Conservation (phyloP, 1,139 yeast genomes). For the Diutina mesorugosa region DNA sequence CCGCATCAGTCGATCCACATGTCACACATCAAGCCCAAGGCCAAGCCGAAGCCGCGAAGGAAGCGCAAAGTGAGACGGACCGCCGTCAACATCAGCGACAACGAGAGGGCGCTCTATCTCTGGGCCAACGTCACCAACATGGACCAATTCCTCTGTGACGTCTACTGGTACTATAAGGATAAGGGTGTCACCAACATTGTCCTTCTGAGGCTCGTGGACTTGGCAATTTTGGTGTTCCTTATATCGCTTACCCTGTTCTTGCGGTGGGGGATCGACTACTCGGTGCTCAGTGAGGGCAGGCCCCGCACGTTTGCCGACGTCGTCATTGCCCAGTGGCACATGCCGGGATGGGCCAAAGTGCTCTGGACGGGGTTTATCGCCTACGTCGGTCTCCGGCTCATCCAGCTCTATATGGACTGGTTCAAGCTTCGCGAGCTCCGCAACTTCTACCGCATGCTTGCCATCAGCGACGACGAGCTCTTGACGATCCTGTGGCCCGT, state of each 20-base stretch:
- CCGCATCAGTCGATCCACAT: not conserved
- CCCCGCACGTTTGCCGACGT: slow-evolving; percentile 15
- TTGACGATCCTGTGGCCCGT: slow-evolving; percentile 92
- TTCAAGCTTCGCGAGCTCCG: slow-evolving; percentile 49
- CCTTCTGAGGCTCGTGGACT: slow-evolving; percentile 49
- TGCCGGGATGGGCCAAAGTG: slow-evolving; percentile 40
- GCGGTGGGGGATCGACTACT: slow-evolving; percentile 73
- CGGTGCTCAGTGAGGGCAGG: slow-evolving; percentile 13
- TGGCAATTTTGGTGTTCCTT: slow-evolving; percentile 65
- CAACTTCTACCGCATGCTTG: slow-evolving; percentile 58
- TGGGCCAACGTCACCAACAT: slow-evolving; percentile 95
- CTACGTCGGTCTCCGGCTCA: slow-evolving; percentile 42
- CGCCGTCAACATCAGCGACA: slow-evolving; percentile 7
- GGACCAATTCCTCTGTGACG: slow-evolving; percentile 73
- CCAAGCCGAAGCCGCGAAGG: not conserved
- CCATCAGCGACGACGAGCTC: slow-evolving; percentile 65
- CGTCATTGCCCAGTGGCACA: slow-evolving; percentile 22
- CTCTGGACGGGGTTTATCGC: slow-evolving; percentile 49
- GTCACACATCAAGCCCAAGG: not conserved
- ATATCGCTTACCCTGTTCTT: slow-evolving; percentile 67
- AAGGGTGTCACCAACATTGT: slow-evolving; percentile 75
- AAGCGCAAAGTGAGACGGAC: not conserved
- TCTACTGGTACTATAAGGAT: slow-evolving; percentile 74
- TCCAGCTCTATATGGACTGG: slow-evolving; percentile 45
- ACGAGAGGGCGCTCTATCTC: slow-evolving; percentile 78